These are phyloP conservation scores for Polyporus arcularius DNA, from an alignment of 768 basidiomycete species.

Conservation along the genomic window DNA sequence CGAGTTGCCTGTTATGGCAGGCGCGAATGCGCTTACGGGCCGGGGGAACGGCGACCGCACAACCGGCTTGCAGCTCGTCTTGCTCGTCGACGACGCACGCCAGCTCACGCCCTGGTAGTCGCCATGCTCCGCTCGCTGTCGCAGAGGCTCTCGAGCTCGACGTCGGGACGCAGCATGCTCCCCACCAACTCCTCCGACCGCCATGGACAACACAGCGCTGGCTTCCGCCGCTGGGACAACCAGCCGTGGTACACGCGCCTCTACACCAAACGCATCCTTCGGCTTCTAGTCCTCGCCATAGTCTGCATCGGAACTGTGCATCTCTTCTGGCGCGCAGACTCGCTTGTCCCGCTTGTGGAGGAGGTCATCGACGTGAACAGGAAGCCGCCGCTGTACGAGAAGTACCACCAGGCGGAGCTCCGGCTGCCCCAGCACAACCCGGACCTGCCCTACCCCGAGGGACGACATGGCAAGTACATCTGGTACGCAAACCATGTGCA, in stretches of 20 bases:
- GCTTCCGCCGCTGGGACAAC: not conserved
- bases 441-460: constrained; percentile 30
- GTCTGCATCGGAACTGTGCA: not conserved
- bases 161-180: not conserved
- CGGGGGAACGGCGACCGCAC: not conserved
- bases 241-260: constrained; percentile 11
- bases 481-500: constrained; percentile 25
- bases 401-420: constrained; percentile 28
- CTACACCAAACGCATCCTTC: constrained; percentile 8
- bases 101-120: not conserved
- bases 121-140: constrained; percentile 17
- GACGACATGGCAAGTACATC: constrained; percentile 23
- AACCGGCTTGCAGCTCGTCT: not conserved
- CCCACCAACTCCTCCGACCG: constrained; percentile 7
- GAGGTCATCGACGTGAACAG: not conserved
- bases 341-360: not conserved
- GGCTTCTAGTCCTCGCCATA: constrained; percentile 4
- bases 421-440: constrained; percentile 32
- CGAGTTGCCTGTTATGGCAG: too few relatives aligned
- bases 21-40: too few relatives aligned
- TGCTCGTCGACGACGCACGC: constrained; percentile 6
- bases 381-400: constrained; percentile 29
- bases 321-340: constrained; percentile 6
- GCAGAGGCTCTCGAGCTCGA: not conserved
- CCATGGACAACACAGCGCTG: not conserved